These are phyloP conservation scores for Ambispora gerdemannii DNA, from an alignment of 192 early-diverging fungal species.

Conservation along the genomic window DNA sequence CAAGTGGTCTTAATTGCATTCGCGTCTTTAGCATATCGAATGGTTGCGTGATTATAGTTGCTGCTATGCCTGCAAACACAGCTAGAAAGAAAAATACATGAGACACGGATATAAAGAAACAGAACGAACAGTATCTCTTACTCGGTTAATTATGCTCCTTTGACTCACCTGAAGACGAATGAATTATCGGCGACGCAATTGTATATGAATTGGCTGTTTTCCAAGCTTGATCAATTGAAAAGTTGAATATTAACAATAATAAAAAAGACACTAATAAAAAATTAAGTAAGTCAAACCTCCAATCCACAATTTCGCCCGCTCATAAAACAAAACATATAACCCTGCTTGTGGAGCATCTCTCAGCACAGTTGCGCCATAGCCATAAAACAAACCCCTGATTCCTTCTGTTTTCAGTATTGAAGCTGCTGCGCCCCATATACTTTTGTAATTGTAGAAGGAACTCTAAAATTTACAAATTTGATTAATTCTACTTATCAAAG, in stretches of 20 bases:
- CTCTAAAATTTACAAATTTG: no score
- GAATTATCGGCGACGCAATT: slow-evolving; percentile 48
- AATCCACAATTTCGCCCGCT: slow-evolving; percentile 61
- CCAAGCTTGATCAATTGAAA: not conserved
- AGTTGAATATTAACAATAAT: not conserved
- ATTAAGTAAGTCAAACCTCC: slow-evolving; percentile 34
- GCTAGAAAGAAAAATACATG: slow-evolving; percentile 35
- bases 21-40: slow-evolving; percentile 94
- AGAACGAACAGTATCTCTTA: not conserved
- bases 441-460: slow-evolving; percentile 77
- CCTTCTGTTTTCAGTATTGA: slow-evolving; percentile 72
- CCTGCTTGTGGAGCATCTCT: slow-evolving; percentile 91
- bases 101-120: not conserved
- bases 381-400: slow-evolving; percentile 77
- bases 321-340: slow-evolving; percentile 86
- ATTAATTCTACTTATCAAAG: no score
- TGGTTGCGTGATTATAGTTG: slow-evolving; percentile 84
- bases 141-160: not conserved
- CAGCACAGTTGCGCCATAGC: slow-evolving; percentile 82
- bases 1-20: slow-evolving; percentile 80
- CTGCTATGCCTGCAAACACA: slow-evolving; percentile 63
- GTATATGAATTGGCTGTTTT: slow-evolving; percentile 29
- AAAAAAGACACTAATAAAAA: not conserved
- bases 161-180: slow-evolving; percentile 56
- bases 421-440: slow-evolving; percentile 59